Evolutionary conservation across 495 filamentous ascomycete genomes (phyloP).

Genomic region (Penicillium riverlandense): DNA sequence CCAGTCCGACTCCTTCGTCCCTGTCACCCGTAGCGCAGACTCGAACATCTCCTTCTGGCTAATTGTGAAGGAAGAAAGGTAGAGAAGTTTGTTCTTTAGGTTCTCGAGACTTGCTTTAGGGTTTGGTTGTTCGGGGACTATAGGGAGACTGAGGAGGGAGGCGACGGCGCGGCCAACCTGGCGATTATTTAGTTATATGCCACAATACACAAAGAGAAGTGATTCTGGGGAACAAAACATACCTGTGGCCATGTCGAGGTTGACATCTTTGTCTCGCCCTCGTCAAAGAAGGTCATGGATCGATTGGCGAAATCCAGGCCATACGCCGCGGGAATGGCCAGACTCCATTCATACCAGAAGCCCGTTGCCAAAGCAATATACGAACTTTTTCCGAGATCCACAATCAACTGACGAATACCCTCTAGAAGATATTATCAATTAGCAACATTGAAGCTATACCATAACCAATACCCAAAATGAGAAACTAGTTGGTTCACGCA

Average conservation of each 20-base stretch:
- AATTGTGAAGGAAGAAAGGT: constrained; percentile 38
- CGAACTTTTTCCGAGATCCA: constrained; percentile 33
- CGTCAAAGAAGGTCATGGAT: constrained; percentile 38
- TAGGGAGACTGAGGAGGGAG: constrained; percentile 30
- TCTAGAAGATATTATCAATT: not conserved
- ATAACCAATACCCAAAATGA: not conserved
- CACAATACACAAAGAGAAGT: no score
- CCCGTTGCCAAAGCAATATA: constrained; percentile 42
- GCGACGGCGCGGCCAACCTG: constrained; percentile 37
- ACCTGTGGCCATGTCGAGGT: constrained; percentile 36
- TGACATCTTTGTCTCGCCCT: constrained; percentile 33
- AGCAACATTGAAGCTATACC: no score
- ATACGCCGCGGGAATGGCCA: constrained; percentile 22
- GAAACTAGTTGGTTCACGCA: not conserved
- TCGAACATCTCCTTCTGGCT: constrained; percentile 48
- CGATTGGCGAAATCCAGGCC: constrained; percentile 40
- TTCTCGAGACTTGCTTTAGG: constrained; percentile 11
- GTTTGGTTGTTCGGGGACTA: constrained; percentile 32
- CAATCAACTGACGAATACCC: constrained; percentile 21
- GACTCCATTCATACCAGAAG: constrained; percentile 50
- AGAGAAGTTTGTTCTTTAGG: constrained; percentile 35
- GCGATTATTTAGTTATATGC: no score
- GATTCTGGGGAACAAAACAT: not conserved
- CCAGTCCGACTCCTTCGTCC: constrained; percentile 50
- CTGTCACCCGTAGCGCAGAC: constrained; percentile 44